A percentile compares a stretch with the other conserved stretches of the same genome.
phyloP scores from a whole-genome alignment of 805 yeast species.

The Pichia eremophila region DNA sequence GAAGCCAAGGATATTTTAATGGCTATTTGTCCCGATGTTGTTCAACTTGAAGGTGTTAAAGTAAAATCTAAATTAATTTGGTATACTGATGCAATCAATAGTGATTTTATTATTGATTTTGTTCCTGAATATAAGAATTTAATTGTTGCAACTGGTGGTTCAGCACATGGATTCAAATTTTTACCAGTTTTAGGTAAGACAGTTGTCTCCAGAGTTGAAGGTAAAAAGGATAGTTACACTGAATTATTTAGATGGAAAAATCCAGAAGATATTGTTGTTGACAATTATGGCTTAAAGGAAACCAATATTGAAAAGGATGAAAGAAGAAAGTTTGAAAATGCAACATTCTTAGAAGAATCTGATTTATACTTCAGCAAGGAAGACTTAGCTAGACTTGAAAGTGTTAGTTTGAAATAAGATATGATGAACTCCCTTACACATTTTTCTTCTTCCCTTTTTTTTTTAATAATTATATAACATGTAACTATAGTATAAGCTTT shows the following conservation, averaged over 20 bases:
- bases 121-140: slow-evolving; percentile 15
- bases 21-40: slow-evolving; percentile 5
- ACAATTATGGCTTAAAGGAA: slow-evolving; percentile 11
- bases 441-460: too few species aligned
- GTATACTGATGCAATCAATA: slow-evolving; percentile 18
- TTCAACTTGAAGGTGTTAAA: background rate
- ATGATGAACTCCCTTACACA: too few species aligned
- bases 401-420: background rate
- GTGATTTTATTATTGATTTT: slow-evolving; percentile 18
- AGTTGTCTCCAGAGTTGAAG: slow-evolving; percentile 11
- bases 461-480: too few species aligned
- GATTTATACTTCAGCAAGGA: slow-evolving; percentile 1
- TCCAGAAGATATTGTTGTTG: slow-evolving; percentile 9
- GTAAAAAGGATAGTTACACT: slow-evolving; percentile 8
- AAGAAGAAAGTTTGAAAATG: slow-evolving; percentile 7
- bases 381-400: background rate
- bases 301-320: slow-evolving; percentile 3
- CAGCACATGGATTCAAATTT: slow-evolving; percentile 18
- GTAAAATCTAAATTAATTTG: slow-evolving; percentile 7
- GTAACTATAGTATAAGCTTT: too few species aligned
- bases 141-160: slow-evolving; percentile 18
- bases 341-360: background rate
- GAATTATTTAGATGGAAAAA: slow-evolving; percentile 13
- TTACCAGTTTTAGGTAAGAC: slow-evolving; percentile 15
- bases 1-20: slow-evolving; percentile 12